phyloP scores from a whole-genome alignment of 2,329 filamentous ascomycete genomes.

The Xylaria sp. region DNA sequence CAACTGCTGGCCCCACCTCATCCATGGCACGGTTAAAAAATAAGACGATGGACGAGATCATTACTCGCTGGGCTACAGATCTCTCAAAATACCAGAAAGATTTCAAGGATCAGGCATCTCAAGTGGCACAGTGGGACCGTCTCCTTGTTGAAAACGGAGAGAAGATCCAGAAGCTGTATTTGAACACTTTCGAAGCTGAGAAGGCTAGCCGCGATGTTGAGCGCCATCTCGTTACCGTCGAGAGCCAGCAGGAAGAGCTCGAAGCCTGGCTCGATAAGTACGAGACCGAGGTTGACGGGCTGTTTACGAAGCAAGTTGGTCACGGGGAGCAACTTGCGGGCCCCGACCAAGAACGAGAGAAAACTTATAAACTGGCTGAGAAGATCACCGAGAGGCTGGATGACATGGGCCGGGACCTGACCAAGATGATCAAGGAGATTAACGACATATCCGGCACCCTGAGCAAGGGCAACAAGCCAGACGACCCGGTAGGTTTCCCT shows the following conservation, averaged over 20 bases:
- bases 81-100: slow-evolving; percentile 96
- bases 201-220: slow-evolving; percentile 92
- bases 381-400: slow-evolving; percentile 88
- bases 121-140: slow-evolving; percentile 89
- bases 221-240: slow-evolving; percentile 84
- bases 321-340: slow-evolving; percentile 76
- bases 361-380: slow-evolving; percentile 94
- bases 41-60: slow-evolving; percentile 99
- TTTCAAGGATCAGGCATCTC: slow-evolving; percentile 86
- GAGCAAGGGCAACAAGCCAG: slow-evolving; percentile 85
- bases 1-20: slow-evolving; percentile 79
- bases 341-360: slow-evolving; percentile 92
- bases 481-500: slow-evolving; percentile 72
- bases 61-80: slow-evolving; percentile 94
- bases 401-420: slow-evolving; percentile 89
- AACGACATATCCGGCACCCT: slow-evolving; percentile 89
- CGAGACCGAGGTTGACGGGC: slow-evolving; percentile 85
- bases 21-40: slow-evolving; percentile 91
- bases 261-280: slow-evolving; percentile 87
- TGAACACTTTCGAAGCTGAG: slow-evolving; percentile 91
- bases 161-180: slow-evolving; percentile 91
- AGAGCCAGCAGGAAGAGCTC: slow-evolving; percentile 90
- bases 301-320: slow-evolving; percentile 81
- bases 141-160: slow-evolving; percentile 91
- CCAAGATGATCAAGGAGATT: slow-evolving; percentile 97